Conservation (phyloP, 1,284 basidiomycete genomes). For the Leccinum fallax region DNA sequence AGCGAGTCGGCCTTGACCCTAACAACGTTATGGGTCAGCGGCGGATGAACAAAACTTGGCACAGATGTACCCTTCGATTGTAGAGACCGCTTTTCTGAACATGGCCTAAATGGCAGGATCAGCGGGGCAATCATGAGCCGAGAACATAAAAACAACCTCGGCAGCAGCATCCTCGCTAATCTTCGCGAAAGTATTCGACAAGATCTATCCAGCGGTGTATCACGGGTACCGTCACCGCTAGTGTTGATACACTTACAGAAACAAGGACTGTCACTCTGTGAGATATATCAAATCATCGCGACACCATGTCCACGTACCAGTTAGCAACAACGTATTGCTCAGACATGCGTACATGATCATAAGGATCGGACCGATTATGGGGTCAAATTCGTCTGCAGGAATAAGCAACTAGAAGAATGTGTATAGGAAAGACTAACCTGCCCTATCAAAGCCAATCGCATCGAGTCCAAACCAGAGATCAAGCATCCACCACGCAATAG, state of each 20-base stretch:
- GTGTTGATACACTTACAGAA: constrained; percentile 56
- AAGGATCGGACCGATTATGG: constrained; percentile 80
- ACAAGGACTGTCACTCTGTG: constrained; percentile 60
- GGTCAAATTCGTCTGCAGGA: constrained; percentile 70
- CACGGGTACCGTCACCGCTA: background rate
- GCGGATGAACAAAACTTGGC: constrained; percentile 1
- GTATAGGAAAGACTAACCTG: constrained; percentile 54
- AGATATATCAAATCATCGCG: constrained; percentile 7
- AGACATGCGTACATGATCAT: constrained; percentile 88
- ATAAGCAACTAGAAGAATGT: constrained; percentile 9
- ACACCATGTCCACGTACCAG: constrained; percentile 49
- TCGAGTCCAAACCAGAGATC: constrained; percentile 91
- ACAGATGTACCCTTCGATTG: constrained; percentile 75
- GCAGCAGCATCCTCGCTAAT: constrained; percentile 92
- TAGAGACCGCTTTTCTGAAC: constrained; percentile 89
- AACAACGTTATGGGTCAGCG: constrained; percentile 26
- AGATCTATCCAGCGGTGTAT: constrained; percentile 57
- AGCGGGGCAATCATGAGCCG: background rate
- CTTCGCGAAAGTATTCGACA: constrained; percentile 91
- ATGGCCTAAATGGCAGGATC: constrained; percentile 61
- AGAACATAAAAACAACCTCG: constrained; percentile 55
- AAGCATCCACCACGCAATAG: constrained; percentile 90
- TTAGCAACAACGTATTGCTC: constrained; percentile 85
- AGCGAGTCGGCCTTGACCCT: constrained; percentile 87
- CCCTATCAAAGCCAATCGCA: constrained; percentile 78